These are phyloP conservation scores for Fusarium xylarioides DNA, from an alignment of 2,329 filamentous ascomycete genomes.

Conservation along the genomic window DNA sequence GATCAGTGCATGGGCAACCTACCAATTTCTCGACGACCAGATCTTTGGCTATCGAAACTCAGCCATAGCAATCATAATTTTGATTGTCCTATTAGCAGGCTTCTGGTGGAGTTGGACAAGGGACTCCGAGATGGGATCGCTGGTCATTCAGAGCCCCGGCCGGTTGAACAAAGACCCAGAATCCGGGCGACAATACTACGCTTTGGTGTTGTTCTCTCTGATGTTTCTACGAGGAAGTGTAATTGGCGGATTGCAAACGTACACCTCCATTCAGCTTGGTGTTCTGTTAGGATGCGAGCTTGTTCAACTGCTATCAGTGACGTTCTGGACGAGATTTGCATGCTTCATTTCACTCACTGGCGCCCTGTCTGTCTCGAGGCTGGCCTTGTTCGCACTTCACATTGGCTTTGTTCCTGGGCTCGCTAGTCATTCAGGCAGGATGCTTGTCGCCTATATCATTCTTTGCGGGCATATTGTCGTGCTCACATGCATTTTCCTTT, in stretches of 20 bases:
- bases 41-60: conserved; percentile 36
- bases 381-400: conserved; percentile 2
- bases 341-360: neutral
- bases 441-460: conserved; percentile 7
- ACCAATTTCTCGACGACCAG: conserved; percentile 62
- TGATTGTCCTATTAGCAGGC: conserved; percentile 30
- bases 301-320: neutral
- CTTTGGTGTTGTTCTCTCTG: conserved; percentile 18
- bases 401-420: conserved; percentile 3
- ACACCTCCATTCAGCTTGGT: conserved; percentile 1
- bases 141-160: neutral
- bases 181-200: neutral
- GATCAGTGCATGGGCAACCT: conserved; percentile 74
- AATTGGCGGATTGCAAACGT: conserved; percentile 22
- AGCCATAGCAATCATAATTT: conserved; percentile 48
- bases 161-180: too few species aligned
- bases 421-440: neutral
- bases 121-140: neutral
- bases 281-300: conserved; percentile 20
- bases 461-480: conserved; percentile 1
- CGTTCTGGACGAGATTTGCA: neutral
- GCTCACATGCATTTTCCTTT: neutral
- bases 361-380: neutral
- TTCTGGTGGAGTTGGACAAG: conserved; percentile 42
- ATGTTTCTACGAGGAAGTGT: conserved; percentile 23